A percentile compares a stretch with the other conserved stretches of the same genome.
Evolutionary conservation across 208 protist species (phyloP).

Genomic region (Wallacemonas sp.): DNA sequence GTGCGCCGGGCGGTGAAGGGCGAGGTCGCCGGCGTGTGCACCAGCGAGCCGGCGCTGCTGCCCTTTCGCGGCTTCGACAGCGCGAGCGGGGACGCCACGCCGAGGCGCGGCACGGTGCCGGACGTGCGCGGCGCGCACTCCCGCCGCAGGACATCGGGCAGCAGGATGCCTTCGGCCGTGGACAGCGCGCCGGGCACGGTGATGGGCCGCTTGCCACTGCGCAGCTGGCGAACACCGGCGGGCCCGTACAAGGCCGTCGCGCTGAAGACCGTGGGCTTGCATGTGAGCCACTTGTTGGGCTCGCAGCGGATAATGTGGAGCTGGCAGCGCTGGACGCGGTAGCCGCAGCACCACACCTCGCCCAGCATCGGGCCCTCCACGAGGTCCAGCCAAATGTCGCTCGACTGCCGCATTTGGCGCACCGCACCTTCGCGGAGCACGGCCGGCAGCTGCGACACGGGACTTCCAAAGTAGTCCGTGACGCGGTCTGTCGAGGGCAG

Average conservation of each 20-base stretch:
- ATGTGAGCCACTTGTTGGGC: conserved; percentile 33
- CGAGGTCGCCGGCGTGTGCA: background rate
- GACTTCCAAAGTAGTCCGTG: background rate
- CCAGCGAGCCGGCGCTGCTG: background rate
- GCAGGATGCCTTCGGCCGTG: conserved; percentile 68
- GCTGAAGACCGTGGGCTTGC: conserved; percentile 55
- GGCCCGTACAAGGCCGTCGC: conserved; percentile 70
- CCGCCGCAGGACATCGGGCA: conserved; percentile 63
- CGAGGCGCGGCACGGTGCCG: background rate
- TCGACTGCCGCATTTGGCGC: conserved; percentile 41
- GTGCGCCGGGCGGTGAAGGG: background rate
- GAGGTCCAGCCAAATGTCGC: conserved; percentile 83
- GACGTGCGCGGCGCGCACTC: conserved; percentile 46
- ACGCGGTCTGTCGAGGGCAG: background rate
- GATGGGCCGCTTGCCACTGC: conserved; percentile 48
- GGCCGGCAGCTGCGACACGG: conserved; percentile 8
- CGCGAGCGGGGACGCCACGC: background rate
- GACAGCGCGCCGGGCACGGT: conserved; percentile 49
- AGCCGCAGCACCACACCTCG: conserved; percentile 86
- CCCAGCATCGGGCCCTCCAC: conserved; percentile 57
- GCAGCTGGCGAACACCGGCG: conserved; percentile 47
- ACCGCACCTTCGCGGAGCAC: conserved; percentile 18
- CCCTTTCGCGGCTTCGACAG: background rate
- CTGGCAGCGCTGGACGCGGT: conserved; percentile 79
- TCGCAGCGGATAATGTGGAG: conserved; percentile 80